A percentile compares a stretch with the other conserved stretches of the same genome.
phyloP scores from a whole-genome alignment of 352 stramenopile genomes.

The Thalassiosira mediterranea region DNA sequence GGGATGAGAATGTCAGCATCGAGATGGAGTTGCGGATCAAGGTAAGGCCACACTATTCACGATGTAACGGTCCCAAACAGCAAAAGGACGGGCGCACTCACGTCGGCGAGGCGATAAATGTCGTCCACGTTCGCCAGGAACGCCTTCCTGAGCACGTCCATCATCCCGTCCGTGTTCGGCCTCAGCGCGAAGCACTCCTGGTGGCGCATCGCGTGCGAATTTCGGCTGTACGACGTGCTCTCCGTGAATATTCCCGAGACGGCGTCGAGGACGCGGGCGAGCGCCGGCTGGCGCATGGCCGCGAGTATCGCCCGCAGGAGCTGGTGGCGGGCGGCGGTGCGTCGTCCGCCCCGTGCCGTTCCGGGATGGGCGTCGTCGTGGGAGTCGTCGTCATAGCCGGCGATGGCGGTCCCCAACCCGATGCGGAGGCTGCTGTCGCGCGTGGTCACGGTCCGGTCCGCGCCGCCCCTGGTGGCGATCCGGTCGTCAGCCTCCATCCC shows the following conservation, averaged over 20 bases:
- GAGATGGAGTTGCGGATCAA: too few relatives aligned
- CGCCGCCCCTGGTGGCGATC: neutral
- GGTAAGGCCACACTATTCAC: too few relatives aligned
- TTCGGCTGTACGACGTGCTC: conserved; percentile 73
- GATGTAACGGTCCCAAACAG: too few relatives aligned
- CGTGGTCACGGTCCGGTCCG: conserved; percentile 27
- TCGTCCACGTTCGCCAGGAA: conserved; percentile 85
- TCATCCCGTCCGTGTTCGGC: conserved; percentile 80
- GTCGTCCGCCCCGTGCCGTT: conserved; percentile 13
- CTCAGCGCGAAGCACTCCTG: conserved; percentile 85
- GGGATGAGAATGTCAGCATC: too few relatives aligned
- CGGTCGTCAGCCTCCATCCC: conserved; percentile 3
- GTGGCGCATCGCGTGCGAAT: conserved; percentile 80
- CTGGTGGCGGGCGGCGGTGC: too few relatives aligned
- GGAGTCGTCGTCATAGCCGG: neutral
- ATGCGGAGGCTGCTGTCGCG: conserved; percentile 64
- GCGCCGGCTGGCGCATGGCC: conserved; percentile 67
- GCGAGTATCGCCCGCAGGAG: conserved; percentile 75
- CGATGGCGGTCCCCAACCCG: conserved; percentile 50
- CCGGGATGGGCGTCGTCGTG: too few relatives aligned
- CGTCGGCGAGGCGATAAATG: conserved; percentile 83
- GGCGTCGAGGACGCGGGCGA: conserved; percentile 58
- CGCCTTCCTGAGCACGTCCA: conserved; percentile 78
- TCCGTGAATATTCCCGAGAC: conserved; percentile 78
- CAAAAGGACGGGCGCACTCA: too few relatives aligned